phyloP scores from a whole-genome alignment of 768 basidiomycete genomes.

The Daedalea quercina region DNA sequence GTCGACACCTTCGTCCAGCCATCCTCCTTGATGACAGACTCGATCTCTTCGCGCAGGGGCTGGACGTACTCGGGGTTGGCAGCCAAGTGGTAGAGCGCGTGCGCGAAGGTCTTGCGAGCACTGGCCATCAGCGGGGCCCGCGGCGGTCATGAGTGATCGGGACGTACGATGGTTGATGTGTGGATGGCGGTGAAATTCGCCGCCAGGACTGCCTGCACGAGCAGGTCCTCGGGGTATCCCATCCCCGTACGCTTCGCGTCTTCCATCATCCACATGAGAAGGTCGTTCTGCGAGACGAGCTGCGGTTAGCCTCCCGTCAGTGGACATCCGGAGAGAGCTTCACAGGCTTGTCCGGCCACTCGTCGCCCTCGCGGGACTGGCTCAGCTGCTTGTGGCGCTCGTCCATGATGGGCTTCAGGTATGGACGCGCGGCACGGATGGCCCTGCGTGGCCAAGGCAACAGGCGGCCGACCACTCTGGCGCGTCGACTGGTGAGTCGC shows the following conservation, averaged over 20 bases:
- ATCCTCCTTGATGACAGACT: conserved; percentile 15
- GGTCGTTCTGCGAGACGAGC: too few species aligned
- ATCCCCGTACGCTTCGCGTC: too few species aligned
- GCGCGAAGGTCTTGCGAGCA: conserved; percentile 16
- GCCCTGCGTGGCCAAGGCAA: neutral
- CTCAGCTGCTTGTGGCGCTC: conserved; percentile 13
- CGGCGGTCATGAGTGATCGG: neutral
- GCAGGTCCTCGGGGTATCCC: conserved; percentile 18
- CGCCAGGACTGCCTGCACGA: conserved; percentile 23
- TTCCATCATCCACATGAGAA: too few species aligned
- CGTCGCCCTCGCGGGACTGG: conserved; percentile 5
- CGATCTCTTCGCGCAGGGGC: conserved; percentile 25
- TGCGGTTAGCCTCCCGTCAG: too few species aligned
- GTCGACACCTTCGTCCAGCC: conserved; percentile 24
- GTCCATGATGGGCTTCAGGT: conserved; percentile 11
- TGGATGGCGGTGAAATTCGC: conserved; percentile 32
- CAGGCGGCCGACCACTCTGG: neutral
- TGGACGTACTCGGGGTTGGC: conserved; percentile 20
- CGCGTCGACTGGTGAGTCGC: too few species aligned
- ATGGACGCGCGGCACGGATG: neutral
- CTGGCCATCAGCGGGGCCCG: neutral
- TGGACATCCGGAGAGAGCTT: too few species aligned
- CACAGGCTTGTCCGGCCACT: conserved; percentile 13
- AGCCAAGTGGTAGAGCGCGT: conserved; percentile 22
- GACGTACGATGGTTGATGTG: conserved; percentile 19